Percentiles rank a stretch among this genome's conserved stretches.
These are phyloP conservation scores for Allodekkera sacchari DNA, from an alignment of 805 yeast species.

Conservation along the genomic window DNA sequence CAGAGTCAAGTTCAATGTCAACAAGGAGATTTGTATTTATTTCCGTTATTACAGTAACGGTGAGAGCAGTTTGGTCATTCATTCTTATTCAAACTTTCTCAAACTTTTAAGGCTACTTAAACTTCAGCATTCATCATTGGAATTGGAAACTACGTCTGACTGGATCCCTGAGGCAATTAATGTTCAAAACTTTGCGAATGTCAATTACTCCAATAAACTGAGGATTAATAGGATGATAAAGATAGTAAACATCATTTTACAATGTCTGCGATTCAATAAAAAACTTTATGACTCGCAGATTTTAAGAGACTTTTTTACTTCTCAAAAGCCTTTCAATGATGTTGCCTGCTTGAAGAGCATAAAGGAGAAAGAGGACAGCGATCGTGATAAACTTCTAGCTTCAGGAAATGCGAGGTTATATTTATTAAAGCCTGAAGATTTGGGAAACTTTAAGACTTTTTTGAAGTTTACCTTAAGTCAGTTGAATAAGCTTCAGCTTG, in stretches of 20 bases:
- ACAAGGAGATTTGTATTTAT: slow-evolving; percentile 20
- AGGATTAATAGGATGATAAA: slow-evolving; percentile 40
- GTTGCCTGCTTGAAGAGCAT: slow-evolving; percentile 9
- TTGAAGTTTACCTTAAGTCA: slow-evolving; percentile 38
- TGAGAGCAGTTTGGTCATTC: slow-evolving; percentile 12
- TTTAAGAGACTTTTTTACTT: slow-evolving; percentile 34
- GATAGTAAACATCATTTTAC: slow-evolving; percentile 40
- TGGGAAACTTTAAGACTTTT: slow-evolving; percentile 39
- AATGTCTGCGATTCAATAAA: slow-evolving; percentile 32
- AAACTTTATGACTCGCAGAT: slow-evolving; percentile 28
- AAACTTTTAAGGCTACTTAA: slow-evolving; percentile 27
- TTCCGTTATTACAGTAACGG: slow-evolving; percentile 10
- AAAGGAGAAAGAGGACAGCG: neutral
- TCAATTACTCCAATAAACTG: slow-evolving; percentile 31
- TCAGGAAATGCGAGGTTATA: neutral
- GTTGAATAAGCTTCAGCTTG: slow-evolving; percentile 23
- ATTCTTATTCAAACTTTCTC: slow-evolving; percentile 24
- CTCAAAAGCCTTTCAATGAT: slow-evolving; percentile 20
- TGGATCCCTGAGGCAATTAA: slow-evolving; percentile 18
- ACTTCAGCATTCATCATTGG: slow-evolving; percentile 26
- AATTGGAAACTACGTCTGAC: slow-evolving; percentile 15
- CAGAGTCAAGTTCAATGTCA: slow-evolving; percentile 24
- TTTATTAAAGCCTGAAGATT: slow-evolving; percentile 26
- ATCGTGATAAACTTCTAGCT: neutral
- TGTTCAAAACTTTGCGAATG: slow-evolving; percentile 15